phyloP scores from a whole-genome alignment of 345 rosid genomes.

The Cardamine resedifolia region DNA sequence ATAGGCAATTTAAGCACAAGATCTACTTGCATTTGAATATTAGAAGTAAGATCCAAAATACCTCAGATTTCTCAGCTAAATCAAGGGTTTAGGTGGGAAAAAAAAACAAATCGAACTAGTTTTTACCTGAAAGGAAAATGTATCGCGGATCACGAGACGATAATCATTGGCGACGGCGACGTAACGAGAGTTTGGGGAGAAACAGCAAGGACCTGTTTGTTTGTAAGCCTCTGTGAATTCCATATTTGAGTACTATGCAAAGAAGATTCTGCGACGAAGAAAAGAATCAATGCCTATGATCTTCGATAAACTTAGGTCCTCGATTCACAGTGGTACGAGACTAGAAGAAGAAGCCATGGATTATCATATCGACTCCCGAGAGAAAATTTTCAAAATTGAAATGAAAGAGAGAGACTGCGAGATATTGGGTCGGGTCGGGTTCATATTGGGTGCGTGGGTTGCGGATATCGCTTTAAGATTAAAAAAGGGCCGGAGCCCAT shows the following conservation, averaged over 20 bases:
- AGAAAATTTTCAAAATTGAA: slow-evolving; percentile 24
- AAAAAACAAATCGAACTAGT: neutral
- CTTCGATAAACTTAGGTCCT: slow-evolving; percentile 9
- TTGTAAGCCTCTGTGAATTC: slow-evolving; percentile 90
- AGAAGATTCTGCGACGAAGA: neutral
- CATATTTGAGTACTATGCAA: slow-evolving; percentile 39
- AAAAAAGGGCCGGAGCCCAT: slow-evolving; percentile 6
- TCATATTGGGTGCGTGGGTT: neutral
- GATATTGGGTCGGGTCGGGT: slow-evolving; percentile 16
- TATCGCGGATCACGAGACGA: slow-evolving; percentile 88
- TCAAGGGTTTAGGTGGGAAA: slow-evolving; percentile 8
- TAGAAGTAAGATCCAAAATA: slow-evolving; percentile 26
- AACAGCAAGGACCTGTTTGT: slow-evolving; percentile 86
- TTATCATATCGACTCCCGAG: neutral
- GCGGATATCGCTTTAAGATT: neutral
- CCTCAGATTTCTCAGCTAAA: neutral
- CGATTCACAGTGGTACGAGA: slow-evolving; percentile 27
- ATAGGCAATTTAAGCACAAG: neutral
- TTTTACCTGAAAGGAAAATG: slow-evolving; percentile 75
- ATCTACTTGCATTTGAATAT: slow-evolving; percentile 32
- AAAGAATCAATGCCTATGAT: slow-evolving; percentile 1
- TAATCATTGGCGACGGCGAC: slow-evolving; percentile 85
- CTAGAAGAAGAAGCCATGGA: slow-evolving; percentile 21
- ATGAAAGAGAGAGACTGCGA: slow-evolving; percentile 16
- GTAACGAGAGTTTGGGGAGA: slow-evolving; percentile 89